Evolutionary conservation across 257 asterid species (phyloP).

Genomic region (Primulina eburnea): DNA sequence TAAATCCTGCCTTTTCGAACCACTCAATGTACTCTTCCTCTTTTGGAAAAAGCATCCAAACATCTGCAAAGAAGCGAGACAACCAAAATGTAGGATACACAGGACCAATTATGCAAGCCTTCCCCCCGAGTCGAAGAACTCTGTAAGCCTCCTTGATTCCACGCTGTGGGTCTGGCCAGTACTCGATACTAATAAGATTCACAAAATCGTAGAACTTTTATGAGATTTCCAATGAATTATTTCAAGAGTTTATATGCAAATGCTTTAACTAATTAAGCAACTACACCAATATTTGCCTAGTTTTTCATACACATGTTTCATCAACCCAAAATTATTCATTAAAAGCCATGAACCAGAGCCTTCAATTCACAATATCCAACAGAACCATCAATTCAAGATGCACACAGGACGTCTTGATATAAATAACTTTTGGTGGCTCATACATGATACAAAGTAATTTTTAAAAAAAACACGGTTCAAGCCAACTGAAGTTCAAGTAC

Average conservation of each 20-base stretch:
- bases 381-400: neutral
- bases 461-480: constrained; percentile 8
- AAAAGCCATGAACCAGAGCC: neutral
- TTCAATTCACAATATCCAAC: neutral
- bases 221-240: constrained; percentile 3
- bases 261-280: constrained; percentile 1
- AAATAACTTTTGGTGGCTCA: neutral
- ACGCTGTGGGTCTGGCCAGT: constrained; percentile 99
- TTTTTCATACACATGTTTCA: neutral
- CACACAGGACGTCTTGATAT: neutral
- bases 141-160: constrained; percentile 95
- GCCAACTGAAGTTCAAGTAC: neutral
- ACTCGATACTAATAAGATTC: constrained; percentile 63
- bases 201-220: constrained; percentile 17
- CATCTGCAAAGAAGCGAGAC: constrained; percentile 92
- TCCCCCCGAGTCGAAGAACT: constrained; percentile 77
- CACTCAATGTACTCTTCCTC: constrained; percentile 97
- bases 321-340: neutral
- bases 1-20: constrained; percentile 88
- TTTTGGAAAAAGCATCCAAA: constrained; percentile 98
- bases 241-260: neutral
- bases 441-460: neutral
- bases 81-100: constrained; percentile 88
- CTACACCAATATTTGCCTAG: constrained; percentile 9
- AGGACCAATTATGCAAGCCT: constrained; percentile 94